A percentile compares a stretch with the other conserved stretches of the same genome.
phyloP scores from a whole-genome alignment of 805 yeast species.

The Ogataea trehaloabstinens region DNA sequence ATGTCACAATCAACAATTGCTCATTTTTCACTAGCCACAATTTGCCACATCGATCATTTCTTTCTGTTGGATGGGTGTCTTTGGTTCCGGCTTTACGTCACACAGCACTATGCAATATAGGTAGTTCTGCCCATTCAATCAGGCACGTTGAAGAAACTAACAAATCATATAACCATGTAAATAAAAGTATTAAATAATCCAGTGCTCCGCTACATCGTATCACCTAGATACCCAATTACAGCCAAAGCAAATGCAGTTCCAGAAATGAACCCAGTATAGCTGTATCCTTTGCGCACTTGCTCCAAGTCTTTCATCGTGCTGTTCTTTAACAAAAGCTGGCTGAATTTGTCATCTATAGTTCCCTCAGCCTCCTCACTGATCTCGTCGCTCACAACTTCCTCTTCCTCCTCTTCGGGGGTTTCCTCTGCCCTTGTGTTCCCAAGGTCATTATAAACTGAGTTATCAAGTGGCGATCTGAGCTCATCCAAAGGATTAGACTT shows the following conservation, averaged over 20 bases:
- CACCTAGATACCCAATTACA: slow-evolving; percentile 58
- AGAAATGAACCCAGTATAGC: slow-evolving; percentile 40
- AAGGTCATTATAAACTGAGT: slow-evolving; percentile 44
- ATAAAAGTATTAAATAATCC: too few species aligned
- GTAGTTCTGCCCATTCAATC: too few species aligned
- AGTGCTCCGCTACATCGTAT: slow-evolving; percentile 33
- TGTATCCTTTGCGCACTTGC: slow-evolving; percentile 36
- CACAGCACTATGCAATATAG: too few species aligned
- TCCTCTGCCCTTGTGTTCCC: slow-evolving; percentile 26
- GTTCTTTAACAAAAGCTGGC: slow-evolving; percentile 39
- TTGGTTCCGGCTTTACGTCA: too few species aligned
- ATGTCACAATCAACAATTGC: too few species aligned
- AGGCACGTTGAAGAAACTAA: too few species aligned
- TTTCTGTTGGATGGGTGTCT: too few species aligned
- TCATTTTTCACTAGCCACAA: too few species aligned
- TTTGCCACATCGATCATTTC: too few species aligned
- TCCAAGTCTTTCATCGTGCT: slow-evolving; percentile 33
- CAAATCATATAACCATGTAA: too few species aligned
- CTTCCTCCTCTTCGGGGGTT: slow-evolving; percentile 28
- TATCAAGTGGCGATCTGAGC: slow-evolving; percentile 42
- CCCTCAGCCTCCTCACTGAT: slow-evolving; percentile 30
- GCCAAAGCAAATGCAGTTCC: slow-evolving; percentile 48
- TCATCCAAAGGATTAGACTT: slow-evolving; percentile 15
- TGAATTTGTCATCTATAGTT: slow-evolving; percentile 28
- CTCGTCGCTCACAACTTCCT: slow-evolving; percentile 25